Evolutionary conservation across 805 yeast genomes (phyloP).

Genomic region (Yarrowia yakushimensis): DNA sequence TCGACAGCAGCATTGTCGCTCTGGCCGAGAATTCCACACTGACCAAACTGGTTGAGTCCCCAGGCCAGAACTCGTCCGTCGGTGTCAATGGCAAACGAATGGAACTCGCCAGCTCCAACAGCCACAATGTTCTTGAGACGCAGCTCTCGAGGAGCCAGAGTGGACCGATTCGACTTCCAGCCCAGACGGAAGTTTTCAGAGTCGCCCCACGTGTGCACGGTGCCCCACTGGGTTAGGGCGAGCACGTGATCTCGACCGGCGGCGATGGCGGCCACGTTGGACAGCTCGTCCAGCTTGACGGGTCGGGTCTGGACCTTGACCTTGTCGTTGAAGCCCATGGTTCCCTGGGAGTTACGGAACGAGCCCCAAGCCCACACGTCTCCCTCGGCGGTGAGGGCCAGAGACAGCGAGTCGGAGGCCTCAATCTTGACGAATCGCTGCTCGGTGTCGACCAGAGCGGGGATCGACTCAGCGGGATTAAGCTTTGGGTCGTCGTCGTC

Average conservation of each 20-base stretch:
- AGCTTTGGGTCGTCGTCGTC: conserved; percentile 75
- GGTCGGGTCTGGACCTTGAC: conserved; percentile 67
- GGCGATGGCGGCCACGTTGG: conserved; percentile 75
- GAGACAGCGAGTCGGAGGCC: conserved; percentile 90
- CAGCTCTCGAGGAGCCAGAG: conserved; percentile 67
- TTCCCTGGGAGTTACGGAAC: conserved; percentile 72
- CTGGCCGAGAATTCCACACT: conserved; percentile 78
- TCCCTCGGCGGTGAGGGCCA: conserved; percentile 73
- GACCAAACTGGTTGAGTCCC: conserved; percentile 98
- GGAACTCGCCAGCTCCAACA: conserved; percentile 92
- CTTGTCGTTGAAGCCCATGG: conserved; percentile 72
- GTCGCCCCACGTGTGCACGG: conserved; percentile 95
- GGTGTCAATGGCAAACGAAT: conserved; percentile 83
- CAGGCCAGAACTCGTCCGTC: conserved; percentile 74
- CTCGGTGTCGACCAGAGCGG: conserved; percentile 61
- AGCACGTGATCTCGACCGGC: conserved; percentile 91
- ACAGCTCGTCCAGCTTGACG: conserved; percentile 54
- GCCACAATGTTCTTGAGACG: conserved; percentile 75
- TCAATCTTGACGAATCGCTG: conserved; percentile 70
- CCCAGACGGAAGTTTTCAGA: conserved; percentile 94
- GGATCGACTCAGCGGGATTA: conserved; percentile 86
- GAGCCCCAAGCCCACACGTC: conserved; percentile 98
- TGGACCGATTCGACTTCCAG: conserved; percentile 48
- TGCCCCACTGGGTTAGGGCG: conserved; percentile 78
- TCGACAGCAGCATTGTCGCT: conserved; percentile 67